These are phyloP conservation scores for Colletotrichum sp. DNA, from an alignment of 2,329 filamentous ascomycete genomes.

Conservation along the genomic window DNA sequence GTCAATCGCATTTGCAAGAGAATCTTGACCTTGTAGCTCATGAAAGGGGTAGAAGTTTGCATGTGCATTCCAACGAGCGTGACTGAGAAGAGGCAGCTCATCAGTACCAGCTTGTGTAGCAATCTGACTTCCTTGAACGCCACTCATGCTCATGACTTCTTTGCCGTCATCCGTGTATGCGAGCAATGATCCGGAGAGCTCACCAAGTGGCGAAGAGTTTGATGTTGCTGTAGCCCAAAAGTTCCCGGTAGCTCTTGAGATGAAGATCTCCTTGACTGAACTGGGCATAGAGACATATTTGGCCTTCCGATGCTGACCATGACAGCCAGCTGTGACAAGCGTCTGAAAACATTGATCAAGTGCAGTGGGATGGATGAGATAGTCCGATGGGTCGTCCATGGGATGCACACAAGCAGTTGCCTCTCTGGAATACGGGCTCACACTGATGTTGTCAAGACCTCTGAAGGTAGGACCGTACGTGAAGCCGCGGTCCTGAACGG, in stretches of 20 bases:
- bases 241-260: background rate
- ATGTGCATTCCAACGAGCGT: background rate
- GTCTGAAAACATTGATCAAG: slow-evolving; percentile 40
- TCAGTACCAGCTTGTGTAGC: background rate
- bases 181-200: background rate
- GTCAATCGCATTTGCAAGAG: background rate
- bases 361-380: slow-evolving; percentile 43
- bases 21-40: background rate
- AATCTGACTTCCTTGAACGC: background rate
- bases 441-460: slow-evolving; percentile 26
- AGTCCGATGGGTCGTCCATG: background rate
- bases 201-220: background rate
- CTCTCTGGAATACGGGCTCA: slow-evolving; percentile 17
- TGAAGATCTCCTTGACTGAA: background rate
- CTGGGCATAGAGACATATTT: background rate
- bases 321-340: slow-evolving; percentile 24
- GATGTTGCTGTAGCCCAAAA: background rate
- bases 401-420: slow-evolving; percentile 23
- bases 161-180: background rate
- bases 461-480: slow-evolving; percentile 36
- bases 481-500: slow-evolving; percentile 29
- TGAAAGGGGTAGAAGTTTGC: background rate
- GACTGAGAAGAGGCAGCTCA: background rate
- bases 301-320: background rate
- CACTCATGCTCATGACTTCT: background rate